Conservation (phyloP, 352 stramenopile species). For the Aphanomyces astaci region DNA sequence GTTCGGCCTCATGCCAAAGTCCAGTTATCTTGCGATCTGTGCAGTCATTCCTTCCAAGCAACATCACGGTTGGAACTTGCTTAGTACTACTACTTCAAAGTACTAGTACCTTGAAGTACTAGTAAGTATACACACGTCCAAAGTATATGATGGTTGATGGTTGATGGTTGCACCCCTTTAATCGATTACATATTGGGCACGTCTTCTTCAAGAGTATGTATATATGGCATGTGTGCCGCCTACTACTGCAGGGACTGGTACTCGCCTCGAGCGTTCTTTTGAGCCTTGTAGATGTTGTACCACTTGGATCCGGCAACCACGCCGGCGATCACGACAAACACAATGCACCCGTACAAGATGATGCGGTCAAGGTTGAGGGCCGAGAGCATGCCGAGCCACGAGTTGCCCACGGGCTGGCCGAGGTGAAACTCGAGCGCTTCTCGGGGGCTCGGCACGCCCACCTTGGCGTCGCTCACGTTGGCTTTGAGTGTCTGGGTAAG, state of each 20-base stretch:
- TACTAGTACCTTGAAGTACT: no score
- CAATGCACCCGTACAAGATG: constrained; percentile 17
- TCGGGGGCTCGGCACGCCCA: not conserved
- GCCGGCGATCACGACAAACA: constrained; percentile 15
- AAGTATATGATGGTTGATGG: no score
- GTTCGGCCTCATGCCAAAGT: no score
- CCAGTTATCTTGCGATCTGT: no score
- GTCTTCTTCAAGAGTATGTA: not conserved
- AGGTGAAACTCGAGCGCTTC: constrained; percentile 10
- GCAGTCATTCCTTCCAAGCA: no score
- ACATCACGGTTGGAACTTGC: no score
- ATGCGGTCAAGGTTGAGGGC: constrained; percentile 17
- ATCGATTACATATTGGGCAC: no score
- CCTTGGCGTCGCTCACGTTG: constrained; percentile 1
- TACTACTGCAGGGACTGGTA: constrained; percentile 20
- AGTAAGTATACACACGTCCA: no score
- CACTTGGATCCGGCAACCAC: constrained; percentile 9
- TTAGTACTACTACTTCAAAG: no score
- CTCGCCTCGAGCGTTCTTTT: constrained; percentile 9
- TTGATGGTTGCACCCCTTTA: no score
- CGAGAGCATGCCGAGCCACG: constrained; percentile 14
- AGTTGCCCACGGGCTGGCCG: not conserved
- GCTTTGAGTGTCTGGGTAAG: not conserved
- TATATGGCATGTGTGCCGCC: not conserved
- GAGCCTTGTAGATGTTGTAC: constrained; percentile 19